These are phyloP conservation scores for Pythium vanterpoolii DNA, from an alignment of 352 stramenopile species.

Conservation along the genomic window DNA sequence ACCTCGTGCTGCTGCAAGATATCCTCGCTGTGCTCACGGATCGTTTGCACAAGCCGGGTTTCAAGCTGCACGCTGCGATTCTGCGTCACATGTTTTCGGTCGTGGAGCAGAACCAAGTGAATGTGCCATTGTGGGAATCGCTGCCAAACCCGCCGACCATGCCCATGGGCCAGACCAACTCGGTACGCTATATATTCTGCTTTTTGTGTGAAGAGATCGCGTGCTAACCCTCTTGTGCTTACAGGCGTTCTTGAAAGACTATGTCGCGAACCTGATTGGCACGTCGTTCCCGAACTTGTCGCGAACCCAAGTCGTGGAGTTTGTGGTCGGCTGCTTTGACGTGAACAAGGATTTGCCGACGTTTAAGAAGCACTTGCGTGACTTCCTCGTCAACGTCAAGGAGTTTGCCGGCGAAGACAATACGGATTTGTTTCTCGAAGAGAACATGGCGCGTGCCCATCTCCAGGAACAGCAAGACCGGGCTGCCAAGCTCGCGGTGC, in stretches of 20 bases:
- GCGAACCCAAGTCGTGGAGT: constrained; percentile 92
- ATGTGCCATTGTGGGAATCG: constrained; percentile 94
- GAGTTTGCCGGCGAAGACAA: constrained; percentile 98
- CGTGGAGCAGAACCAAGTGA: constrained; percentile 95
- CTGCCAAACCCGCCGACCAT: constrained; percentile 62
- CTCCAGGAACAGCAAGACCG: constrained; percentile 87
- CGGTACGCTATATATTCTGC: too few species aligned
- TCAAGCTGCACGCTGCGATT: constrained; percentile 98
- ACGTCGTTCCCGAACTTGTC: constrained; percentile 97
- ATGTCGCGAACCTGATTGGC: constrained; percentile 96
- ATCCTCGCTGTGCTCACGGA: constrained; percentile 98
- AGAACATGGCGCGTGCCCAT: constrained; percentile 87
- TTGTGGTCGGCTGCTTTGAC: constrained; percentile 98
- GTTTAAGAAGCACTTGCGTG: constrained; percentile 98
- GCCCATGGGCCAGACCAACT: constrained; percentile 73
- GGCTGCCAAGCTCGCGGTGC: constrained; percentile 82
- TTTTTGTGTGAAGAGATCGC: too few species aligned
- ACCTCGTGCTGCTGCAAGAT: constrained; percentile 92
- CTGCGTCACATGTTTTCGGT: constrained; percentile 98
- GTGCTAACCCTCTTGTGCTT: background rate
- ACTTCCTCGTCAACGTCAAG: constrained; percentile 99
- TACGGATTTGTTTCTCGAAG: constrained; percentile 95
- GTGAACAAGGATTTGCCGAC: constrained; percentile 95
- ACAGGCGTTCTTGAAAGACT: constrained; percentile 93
- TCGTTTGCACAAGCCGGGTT: constrained; percentile 98